Percentiles rank a stretch among this genome's conserved stretches.
Evolutionary conservation across 495 filamentous ascomycete species (phyloP).

Genomic region (Amphirosellinia nigrospora): DNA sequence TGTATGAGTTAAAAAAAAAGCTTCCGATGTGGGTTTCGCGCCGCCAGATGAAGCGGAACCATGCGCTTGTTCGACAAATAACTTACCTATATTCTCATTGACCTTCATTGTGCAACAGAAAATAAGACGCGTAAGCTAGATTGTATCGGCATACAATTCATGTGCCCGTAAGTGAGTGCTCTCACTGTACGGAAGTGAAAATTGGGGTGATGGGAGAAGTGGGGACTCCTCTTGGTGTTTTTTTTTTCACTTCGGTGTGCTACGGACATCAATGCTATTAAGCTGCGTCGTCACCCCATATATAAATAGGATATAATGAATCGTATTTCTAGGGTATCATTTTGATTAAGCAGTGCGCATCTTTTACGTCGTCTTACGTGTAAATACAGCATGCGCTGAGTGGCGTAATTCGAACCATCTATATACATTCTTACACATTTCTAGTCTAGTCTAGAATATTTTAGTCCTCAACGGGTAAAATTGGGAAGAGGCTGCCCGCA

Average conservation of each 20-base stretch:
- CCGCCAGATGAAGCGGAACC: neutral
- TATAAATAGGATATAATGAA: neutral
- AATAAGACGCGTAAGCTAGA: neutral
- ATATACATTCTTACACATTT: neutral
- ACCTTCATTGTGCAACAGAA: conserved; percentile 39
- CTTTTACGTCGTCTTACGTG: neutral
- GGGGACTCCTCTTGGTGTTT: neutral
- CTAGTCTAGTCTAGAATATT: neutral
- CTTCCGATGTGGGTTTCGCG: neutral
- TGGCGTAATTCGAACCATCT: neutral
- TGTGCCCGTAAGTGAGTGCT: neutral
- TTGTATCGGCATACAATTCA: neutral
- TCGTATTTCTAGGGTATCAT: neutral
- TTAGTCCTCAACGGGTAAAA: conserved; percentile 41
- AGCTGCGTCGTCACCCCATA: neutral
- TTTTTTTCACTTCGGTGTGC: neutral
- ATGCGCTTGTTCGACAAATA: neutral
- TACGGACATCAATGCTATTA: too few species aligned
- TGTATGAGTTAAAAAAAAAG: neutral
- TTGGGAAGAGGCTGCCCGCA: conserved; percentile 49
- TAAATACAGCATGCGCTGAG: neutral
- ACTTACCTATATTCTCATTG: conserved; percentile 53
- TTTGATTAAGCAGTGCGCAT: neutral
- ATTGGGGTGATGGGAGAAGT: neutral
- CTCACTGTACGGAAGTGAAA: neutral